Evolutionary conservation across 768 basidiomycete genomes (phyloP), one percentile per base, ranked within the genome.

Genomic region (Panaeolus papilionaceus): DNA sequence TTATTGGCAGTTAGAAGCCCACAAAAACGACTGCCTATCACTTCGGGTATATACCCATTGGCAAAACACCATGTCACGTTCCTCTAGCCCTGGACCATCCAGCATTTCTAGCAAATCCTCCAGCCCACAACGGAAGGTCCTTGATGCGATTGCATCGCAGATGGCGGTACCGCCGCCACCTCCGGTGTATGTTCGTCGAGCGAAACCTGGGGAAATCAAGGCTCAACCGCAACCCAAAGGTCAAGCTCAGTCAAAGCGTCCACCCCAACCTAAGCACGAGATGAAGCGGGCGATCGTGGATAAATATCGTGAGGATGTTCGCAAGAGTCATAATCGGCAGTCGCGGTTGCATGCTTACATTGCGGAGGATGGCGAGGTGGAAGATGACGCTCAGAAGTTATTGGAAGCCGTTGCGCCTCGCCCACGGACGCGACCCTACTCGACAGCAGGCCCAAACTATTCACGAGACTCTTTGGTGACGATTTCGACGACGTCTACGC

Each of bases 81-180:
- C 54, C 1, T 33, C 28, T 3, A 58, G 28, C 7, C 26, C 54
- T 8, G 37, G 16, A 18, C 26, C 54, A 16, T 58, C 54, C 10
- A 58, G 26, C 54, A 58, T 14, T 37, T 58, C 54, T 10, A 37
- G 54, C 28, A 58, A 18, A 33, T 58, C 54, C 14, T 58, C 54
- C 4, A 33, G 20, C 6, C 28, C 54, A 58, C 54, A 33, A 14
- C 4, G 28, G 14, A 58, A 58, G 26, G 54, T 37, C 33, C 54
- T 28, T 16, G 10, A 26, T 9, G n/a, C 54, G 7, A 58, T 33
- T 18, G 12, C 54, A 58, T 58, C 28, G 2, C 54, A 58, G 54
- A 58, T 58, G 54, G 54, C 54, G 54, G 54, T 58, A 58, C 54
- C 54, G 54, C 54, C 54, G 54, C 54, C 54, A 58, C 54, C 54